Evolutionary conservation across 179 eudicot species (phyloP).

Genomic region (Gypsophila paniculata): DNA sequence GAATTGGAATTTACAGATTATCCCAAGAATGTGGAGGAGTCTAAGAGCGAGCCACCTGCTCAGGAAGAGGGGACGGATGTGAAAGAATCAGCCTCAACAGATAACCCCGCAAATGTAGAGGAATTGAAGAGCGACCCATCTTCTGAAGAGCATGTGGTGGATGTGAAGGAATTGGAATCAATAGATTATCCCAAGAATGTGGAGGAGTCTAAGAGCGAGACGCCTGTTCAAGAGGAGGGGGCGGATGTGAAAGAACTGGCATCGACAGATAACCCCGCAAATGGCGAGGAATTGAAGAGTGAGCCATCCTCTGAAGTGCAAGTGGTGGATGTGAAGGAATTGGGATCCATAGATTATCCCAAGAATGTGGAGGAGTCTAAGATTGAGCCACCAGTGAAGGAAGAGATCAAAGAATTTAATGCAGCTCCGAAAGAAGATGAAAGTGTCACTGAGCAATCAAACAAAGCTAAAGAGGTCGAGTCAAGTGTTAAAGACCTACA

Average conservation of each 20-base stretch:
- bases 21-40: conserved; percentile 16
- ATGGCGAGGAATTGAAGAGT: conserved; percentile 26
- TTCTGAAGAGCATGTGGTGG: conserved; percentile 21
- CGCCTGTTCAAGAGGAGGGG: conserved; percentile 13
- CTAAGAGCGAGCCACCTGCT: conserved; percentile 15
- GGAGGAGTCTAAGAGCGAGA: conserved; percentile 27
- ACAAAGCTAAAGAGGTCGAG: conserved; percentile 16
- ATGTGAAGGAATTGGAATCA: conserved; percentile 23
- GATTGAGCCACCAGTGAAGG: conserved; percentile 19
- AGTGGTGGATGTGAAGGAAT: conserved; percentile 23
- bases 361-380: conserved; percentile 30
- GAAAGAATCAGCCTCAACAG: conserved; percentile 19
- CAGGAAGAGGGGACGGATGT: conserved; percentile 4
- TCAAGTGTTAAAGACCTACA: conserved; percentile 25
- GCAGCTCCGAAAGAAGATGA: conserved; percentile 15
- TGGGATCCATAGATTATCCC: conserved; percentile 26
- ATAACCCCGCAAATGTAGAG: conserved; percentile 23
- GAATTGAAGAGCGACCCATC: conserved; percentile 23
- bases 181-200: conserved; percentile 26
- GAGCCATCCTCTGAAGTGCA: conserved; percentile 19
- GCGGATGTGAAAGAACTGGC: conserved; percentile 9
- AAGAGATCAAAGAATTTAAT: conserved; percentile 21
- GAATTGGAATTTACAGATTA: neutral
- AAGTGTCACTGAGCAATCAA: conserved; percentile 13
- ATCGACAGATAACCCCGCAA: conserved; percentile 22